Percentiles rank a stretch among this genome's conserved stretches.
Conservation (phyloP, 1,284 basidiomycete species). For the Sutorius eximius region DNA sequence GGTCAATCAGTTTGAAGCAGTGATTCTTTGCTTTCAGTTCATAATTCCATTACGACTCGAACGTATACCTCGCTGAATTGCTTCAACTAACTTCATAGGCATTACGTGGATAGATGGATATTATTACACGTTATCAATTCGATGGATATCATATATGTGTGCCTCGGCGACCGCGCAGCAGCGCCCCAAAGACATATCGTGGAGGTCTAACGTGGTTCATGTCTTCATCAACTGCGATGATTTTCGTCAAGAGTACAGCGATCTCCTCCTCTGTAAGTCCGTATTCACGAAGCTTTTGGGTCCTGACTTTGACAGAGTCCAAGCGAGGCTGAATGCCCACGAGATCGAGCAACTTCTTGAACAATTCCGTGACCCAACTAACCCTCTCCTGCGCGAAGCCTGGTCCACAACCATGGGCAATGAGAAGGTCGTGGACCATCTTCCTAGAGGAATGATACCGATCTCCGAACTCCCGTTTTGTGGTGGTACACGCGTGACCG, state of each 20-base stretch:
- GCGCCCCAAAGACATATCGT: conserved; percentile 8
- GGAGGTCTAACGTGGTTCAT: conserved; percentile 13
- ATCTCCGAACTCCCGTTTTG: conserved; percentile 28
- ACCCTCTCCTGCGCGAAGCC: conserved; percentile 27
- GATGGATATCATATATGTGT: conserved; percentile 9
- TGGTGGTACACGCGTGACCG: conserved; percentile 32
- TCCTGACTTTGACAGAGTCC: conserved; percentile 26
- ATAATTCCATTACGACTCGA: background rate
- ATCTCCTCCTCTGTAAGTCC: conserved; percentile 30
- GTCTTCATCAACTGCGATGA: conserved; percentile 25
- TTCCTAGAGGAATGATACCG: conserved; percentile 26
- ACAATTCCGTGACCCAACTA: conserved; percentile 28
- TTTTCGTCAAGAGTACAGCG: conserved; percentile 19
- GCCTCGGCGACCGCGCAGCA: conserved; percentile 14
- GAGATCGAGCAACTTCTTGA: conserved; percentile 28
- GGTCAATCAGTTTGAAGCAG: conserved; percentile 6
- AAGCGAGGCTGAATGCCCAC: conserved; percentile 27
- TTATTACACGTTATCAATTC: conserved; percentile 8
- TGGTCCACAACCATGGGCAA: conserved; percentile 19
- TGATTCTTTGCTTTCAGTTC: background rate
- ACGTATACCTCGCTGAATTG: background rate
- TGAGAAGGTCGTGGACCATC: conserved; percentile 27
- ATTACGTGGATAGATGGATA: conserved; percentile 7
- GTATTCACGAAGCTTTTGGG: conserved; percentile 31
- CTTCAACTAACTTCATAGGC: conserved; percentile 1